Percentiles rank a stretch among this genome's conserved stretches.
Conservation (phyloP, 2,329 filamentous ascomycete species). For the Coleophoma cylindrospora region DNA sequence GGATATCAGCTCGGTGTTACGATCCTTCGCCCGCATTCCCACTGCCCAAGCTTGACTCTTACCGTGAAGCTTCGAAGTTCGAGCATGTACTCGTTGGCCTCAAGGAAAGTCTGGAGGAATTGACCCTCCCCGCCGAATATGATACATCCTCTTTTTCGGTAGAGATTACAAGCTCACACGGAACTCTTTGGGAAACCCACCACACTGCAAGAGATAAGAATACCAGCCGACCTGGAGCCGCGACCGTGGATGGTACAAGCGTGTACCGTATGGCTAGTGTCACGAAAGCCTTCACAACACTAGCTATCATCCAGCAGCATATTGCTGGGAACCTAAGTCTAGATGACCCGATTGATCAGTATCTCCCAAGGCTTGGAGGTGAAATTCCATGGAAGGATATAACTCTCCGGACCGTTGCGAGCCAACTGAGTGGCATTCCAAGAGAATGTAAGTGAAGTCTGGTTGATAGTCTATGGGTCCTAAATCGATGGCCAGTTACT, state of each 20-base stretch:
- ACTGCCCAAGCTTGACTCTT: background rate
- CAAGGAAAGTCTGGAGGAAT: background rate
- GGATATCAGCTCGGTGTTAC: slow-evolving; percentile 1
- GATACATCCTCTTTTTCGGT: background rate
- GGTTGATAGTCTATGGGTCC: background rate
- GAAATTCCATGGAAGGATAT: slow-evolving; percentile 20
- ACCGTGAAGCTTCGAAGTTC: background rate
- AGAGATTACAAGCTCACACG: slow-evolving; percentile 1
- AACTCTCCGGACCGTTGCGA: slow-evolving; percentile 19
- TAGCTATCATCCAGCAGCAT: slow-evolving; percentile 22
- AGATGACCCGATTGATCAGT: slow-evolving; percentile 19
- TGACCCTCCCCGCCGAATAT: background rate
- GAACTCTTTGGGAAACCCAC: slow-evolving; percentile 1
- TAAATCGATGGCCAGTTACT: background rate
- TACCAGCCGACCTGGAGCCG: background rate
- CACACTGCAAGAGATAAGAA: slow-evolving; percentile 3
- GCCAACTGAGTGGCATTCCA: slow-evolving; percentile 22
- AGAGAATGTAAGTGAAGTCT: slow-evolving; percentile 15
- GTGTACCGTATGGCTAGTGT: slow-evolving; percentile 6
- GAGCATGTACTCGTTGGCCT: background rate
- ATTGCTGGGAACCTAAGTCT: slow-evolving; percentile 19
- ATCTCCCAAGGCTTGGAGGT: slow-evolving; percentile 10
- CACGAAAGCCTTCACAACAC: slow-evolving; percentile 15
- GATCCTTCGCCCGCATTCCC: slow-evolving; percentile 1
- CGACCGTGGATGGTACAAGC: background rate